Conservation (phyloP, 2,329 filamentous ascomycete genomes). For the Ophiocordyceps australis region DNA sequence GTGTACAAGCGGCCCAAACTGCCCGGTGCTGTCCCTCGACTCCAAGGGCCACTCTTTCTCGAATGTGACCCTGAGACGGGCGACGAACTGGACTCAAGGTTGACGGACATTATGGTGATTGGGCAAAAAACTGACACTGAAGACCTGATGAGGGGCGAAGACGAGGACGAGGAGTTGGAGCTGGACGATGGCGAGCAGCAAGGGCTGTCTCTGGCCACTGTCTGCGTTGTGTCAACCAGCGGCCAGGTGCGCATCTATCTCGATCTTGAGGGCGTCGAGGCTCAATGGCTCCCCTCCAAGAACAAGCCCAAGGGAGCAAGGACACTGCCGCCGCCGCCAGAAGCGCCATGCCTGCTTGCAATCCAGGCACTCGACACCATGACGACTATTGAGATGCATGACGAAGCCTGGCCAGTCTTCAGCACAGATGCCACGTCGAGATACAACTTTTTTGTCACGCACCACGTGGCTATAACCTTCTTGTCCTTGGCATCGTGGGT, state of each 20-base stretch:
- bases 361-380: slow-evolving; percentile 47
- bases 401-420: slow-evolving; percentile 44
- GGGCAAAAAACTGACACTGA: slow-evolving; percentile 42
- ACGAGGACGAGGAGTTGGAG: slow-evolving; percentile 44
- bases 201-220: slow-evolving; percentile 38
- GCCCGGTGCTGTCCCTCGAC: slow-evolving; percentile 37
- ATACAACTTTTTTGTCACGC: slow-evolving; percentile 45
- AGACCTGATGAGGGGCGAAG: slow-evolving; percentile 45
- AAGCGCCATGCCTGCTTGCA: slow-evolving; percentile 32
- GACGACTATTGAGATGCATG: slow-evolving; percentile 31
- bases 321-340: slow-evolving; percentile 17
- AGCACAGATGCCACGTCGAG: slow-evolving; percentile 41
- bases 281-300: slow-evolving; percentile 45
- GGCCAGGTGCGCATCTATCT: slow-evolving; percentile 43
- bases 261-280: slow-evolving; percentile 42
- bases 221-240: slow-evolving; percentile 42
- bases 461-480: slow-evolving; percentile 39
- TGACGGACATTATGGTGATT: slow-evolving; percentile 45
- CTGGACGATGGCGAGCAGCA: slow-evolving; percentile 36
- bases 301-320: slow-evolving; percentile 27
- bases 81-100: slow-evolving; percentile 34
- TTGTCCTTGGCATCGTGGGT: slow-evolving; percentile 45
- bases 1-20: slow-evolving; percentile 37
- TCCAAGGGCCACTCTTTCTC: slow-evolving; percentile 45
- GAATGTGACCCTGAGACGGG: slow-evolving; percentile 35